phyloP scores from a whole-genome alignment of 169 alveolate species.

The Theileria equi region DNA sequence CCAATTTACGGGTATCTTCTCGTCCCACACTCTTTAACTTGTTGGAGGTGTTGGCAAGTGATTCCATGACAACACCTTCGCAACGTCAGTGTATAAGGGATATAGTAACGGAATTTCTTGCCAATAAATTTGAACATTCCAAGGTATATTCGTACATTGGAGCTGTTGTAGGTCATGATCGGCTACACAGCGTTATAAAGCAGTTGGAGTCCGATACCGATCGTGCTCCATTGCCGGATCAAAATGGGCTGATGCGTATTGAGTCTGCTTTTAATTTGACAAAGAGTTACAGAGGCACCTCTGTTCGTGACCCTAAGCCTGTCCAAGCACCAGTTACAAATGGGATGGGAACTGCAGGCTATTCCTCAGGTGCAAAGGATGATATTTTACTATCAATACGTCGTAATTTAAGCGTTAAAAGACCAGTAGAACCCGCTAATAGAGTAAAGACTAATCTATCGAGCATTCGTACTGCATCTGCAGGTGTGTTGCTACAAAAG shows the following conservation, averaged over 20 bases:
- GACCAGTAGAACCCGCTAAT: not conserved
- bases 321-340: constrained; percentile 10
- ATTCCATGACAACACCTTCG: constrained; percentile 84
- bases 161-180: constrained; percentile 85
- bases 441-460: constrained; percentile 15
- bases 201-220: constrained; percentile 81
- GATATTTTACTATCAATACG: constrained; percentile 57
- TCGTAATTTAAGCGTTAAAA: constrained; percentile 48
- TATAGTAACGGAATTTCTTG: constrained; percentile 80
- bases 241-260: constrained; percentile 80
- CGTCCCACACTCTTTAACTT: constrained; percentile 85
- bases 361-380: constrained; percentile 34
- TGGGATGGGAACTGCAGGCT: constrained; percentile 3
- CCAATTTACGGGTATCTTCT: constrained; percentile 17
- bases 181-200: constrained; percentile 76
- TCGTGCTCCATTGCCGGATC: constrained; percentile 79
- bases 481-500: constrained; percentile 63
- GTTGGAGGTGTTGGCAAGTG: constrained; percentile 82
- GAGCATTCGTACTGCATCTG: constrained; percentile 50
- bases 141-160: constrained; percentile 85
- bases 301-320: constrained; percentile 26
- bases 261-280: constrained; percentile 82
- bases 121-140: constrained; percentile 83
- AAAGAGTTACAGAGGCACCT: constrained; percentile 66
- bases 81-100: constrained; percentile 88